phyloP scores from a whole-genome alignment of 2,329 filamentous ascomycete species.

The Aspergillus felis region DNA sequence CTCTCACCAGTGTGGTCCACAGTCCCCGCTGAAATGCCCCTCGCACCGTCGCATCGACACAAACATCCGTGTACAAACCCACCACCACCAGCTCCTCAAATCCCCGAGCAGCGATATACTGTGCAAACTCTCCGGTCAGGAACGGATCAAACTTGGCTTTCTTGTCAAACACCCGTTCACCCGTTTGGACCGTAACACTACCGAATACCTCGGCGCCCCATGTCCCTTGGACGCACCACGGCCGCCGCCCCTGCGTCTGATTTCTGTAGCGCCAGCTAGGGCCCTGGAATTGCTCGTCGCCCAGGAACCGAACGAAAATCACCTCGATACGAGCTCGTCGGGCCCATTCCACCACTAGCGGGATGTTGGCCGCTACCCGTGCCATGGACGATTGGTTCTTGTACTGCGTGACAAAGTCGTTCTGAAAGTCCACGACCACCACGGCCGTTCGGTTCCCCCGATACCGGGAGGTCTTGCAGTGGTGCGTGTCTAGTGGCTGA shows the following conservation, averaged over 20 bases:
- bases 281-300: not conserved
- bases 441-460: not conserved
- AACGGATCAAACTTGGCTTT: not conserved
- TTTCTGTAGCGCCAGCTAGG: not conserved
- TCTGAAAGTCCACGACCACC: conserved; percentile 4
- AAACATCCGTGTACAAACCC: not conserved
- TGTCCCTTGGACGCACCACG: not conserved
- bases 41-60: conserved; percentile 1
- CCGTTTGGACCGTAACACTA: not conserved
- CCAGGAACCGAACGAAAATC: not conserved
- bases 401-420: conserved; percentile 1
- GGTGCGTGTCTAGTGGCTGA: not conserved
- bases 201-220: not conserved
- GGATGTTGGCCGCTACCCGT: not conserved
- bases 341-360: not conserved
- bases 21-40: not conserved
- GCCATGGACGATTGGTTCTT: not conserved
- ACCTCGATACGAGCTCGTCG: not conserved
- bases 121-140: not conserved
- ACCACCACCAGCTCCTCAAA: conserved; percentile 1
- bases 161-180: not conserved
- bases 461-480: too few species aligned
- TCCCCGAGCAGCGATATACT: not conserved
- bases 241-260: not conserved
- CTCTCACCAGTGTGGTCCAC: not conserved